Conservation (phyloP, 2,329 filamentous ascomycete species). For the Exophiala sp. region DNA sequence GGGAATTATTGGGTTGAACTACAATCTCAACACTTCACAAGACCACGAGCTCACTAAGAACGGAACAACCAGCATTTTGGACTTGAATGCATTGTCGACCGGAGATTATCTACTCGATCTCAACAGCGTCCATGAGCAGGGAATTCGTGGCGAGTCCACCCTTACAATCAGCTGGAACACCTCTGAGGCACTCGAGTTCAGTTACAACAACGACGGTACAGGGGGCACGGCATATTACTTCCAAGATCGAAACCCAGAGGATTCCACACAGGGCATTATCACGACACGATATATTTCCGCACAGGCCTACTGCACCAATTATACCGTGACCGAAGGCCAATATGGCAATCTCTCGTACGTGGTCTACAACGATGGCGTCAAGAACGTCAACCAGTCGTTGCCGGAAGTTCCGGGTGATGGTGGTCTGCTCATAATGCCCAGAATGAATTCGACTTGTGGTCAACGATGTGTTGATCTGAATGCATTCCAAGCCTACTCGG, state of each 20-base stretch:
- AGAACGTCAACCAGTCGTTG: conserved; percentile 19
- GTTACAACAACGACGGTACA: conserved; percentile 8
- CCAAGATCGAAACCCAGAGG: conserved; percentile 18
- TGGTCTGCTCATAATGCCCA: conserved; percentile 15
- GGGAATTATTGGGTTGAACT: conserved; percentile 26
- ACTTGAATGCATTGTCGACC: conserved; percentile 14
- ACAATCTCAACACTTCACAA: conserved; percentile 19
- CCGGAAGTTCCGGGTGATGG: conserved; percentile 14
- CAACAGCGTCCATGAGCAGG: conserved; percentile 14
- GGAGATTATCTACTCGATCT: conserved; percentile 14
- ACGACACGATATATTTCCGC: conserved; percentile 16
- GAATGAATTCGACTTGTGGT: conserved; percentile 23
- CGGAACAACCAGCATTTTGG: conserved; percentile 18
- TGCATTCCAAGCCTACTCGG: conserved; percentile 17
- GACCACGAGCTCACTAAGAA: conserved; percentile 6
- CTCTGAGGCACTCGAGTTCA: conserved; percentile 21
- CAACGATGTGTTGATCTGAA: conserved; percentile 18
- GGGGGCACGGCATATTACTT: conserved; percentile 21
- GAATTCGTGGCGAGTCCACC: conserved; percentile 21
- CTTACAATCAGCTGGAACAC: conserved; percentile 2
- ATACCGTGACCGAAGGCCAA: conserved; percentile 16
- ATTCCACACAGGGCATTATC: background rate
- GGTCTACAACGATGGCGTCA: conserved; percentile 19
- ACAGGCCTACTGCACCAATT: conserved; percentile 17
- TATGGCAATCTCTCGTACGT: conserved; percentile 23